Percentiles rank a stretch among this genome's conserved stretches.
phyloP scores from a whole-genome alignment of 768 basidiomycete genomes.

The Infundibulicybe gibba region DNA sequence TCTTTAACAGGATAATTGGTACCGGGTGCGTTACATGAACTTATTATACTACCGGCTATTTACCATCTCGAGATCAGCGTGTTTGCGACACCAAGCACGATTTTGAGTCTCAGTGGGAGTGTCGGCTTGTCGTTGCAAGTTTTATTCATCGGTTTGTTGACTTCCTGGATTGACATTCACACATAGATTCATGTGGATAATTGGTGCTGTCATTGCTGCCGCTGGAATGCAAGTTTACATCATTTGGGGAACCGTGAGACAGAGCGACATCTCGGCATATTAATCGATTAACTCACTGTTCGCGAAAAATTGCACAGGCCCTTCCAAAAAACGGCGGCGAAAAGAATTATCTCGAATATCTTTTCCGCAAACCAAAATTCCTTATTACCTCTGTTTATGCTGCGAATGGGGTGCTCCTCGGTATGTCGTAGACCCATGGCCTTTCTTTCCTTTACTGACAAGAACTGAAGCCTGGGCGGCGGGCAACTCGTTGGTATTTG shows the following conservation, averaged over 20 bases:
- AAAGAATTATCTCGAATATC: conserved; percentile 66
- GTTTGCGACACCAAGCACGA: conserved; percentile 38
- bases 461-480: conserved; percentile 29
- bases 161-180: background rate
- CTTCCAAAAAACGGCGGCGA: conserved; percentile 67
- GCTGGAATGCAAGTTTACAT: conserved; percentile 38
- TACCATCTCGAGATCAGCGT: conserved; percentile 15
- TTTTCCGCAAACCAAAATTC: conserved; percentile 53
- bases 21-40: conserved; percentile 27
- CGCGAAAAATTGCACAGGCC: conserved; percentile 26
- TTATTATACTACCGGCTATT: background rate
- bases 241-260: conserved; percentile 32
- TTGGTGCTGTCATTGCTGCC: conserved; percentile 29
- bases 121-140: conserved; percentile 35
- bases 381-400: conserved; percentile 56
- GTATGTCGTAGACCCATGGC: conserved; percentile 11
- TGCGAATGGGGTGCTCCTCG: conserved; percentile 46
- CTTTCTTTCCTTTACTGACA: background rate
- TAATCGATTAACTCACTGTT: background rate
- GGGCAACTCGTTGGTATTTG: conserved; percentile 52
- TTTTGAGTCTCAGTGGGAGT: conserved; percentile 33
- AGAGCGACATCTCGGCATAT: background rate
- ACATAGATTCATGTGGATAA: conserved; percentile 30
- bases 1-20: conserved; percentile 41
- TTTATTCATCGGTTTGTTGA: background rate